Evolutionary conservation across 495 filamentous ascomycete species (phyloP).

Genomic region (Talaromyces proteolyticus): DNA sequence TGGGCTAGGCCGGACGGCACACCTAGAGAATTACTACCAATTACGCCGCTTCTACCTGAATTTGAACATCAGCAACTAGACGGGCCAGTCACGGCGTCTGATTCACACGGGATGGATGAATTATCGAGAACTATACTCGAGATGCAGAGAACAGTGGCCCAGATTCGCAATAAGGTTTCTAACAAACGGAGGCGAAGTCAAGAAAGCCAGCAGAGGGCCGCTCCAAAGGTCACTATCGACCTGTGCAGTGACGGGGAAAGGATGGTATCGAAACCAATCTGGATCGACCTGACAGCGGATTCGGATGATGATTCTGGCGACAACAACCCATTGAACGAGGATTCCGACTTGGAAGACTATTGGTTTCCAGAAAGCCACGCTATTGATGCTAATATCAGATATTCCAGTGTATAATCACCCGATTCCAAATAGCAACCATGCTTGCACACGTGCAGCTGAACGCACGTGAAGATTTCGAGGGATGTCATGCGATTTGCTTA

Average conservation of each 20-base stretch:
- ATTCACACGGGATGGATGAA: slow-evolving; percentile 17
- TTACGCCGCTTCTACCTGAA: slow-evolving; percentile 14
- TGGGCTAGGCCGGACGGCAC: slow-evolving; percentile 29
- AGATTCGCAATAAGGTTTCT: slow-evolving; percentile 19
- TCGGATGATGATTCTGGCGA: slow-evolving; percentile 1
- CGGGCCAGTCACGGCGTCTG: slow-evolving; percentile 11
- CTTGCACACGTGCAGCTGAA: too few species aligned
- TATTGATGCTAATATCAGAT: slow-evolving; percentile 25
- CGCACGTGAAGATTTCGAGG: too few species aligned
- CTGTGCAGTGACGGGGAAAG: slow-evolving; percentile 14
- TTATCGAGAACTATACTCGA: slow-evolving; percentile 12
- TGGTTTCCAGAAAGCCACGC: slow-evolving; percentile 37
- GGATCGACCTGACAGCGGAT: slow-evolving; percentile 28
- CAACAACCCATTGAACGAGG: too few species aligned
- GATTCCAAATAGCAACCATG: too few species aligned
- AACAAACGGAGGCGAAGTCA: slow-evolving; percentile 13
- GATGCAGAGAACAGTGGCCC: slow-evolving; percentile 16
- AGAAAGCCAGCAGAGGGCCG: background rate
- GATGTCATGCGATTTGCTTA: too few species aligned
- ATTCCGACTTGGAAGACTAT: slow-evolving; percentile 42
- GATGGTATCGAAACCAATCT: background rate
- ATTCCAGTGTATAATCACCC: too few species aligned
- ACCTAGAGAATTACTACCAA: slow-evolving; percentile 9
- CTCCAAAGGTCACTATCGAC: slow-evolving; percentile 7
- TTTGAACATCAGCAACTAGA: slow-evolving; percentile 24